These are phyloP conservation scores for Platanthera zijinensis DNA, from an alignment of 106 monocot species.

Conservation along the genomic window DNA sequence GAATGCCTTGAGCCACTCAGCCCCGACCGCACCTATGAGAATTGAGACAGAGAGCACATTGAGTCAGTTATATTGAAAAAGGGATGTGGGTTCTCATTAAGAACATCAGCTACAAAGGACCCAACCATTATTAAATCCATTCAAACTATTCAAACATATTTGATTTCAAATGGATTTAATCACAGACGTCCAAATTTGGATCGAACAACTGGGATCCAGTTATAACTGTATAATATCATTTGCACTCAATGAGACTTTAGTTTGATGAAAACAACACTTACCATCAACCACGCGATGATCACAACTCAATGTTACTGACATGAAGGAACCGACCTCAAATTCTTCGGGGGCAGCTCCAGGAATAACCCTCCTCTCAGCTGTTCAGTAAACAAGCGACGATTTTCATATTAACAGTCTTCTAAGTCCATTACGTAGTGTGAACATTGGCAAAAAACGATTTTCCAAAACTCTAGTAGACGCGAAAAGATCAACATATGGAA, in stretches of 20 bases:
- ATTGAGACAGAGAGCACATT: background rate
- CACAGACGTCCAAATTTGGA: no score
- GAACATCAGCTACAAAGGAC: no score
- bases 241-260: no score
- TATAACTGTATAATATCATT: no score
- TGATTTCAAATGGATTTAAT: no score
- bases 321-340: slow-evolving; percentile 76
- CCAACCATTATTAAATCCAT: no score
- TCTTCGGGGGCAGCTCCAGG: slow-evolving; percentile 55
- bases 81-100: background rate
- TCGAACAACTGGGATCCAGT: no score
- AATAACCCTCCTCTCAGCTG: slow-evolving; percentile 92
- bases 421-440: background rate
- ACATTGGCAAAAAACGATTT: no score
- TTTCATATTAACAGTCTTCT: background rate
- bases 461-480: no score
- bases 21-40: slow-evolving; percentile 82
- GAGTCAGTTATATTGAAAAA: background rate
- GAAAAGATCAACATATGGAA: background rate
- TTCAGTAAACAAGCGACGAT: slow-evolving; percentile 7
- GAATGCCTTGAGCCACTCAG: slow-evolving; percentile 97
- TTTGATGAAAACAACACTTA: slow-evolving; percentile 5
- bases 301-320: slow-evolving; percentile 92
- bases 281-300: slow-evolving; percentile 98
- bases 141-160: no score